Base-by-base conservation (phyloP, 148 eudicot genomes). In the Linanthus parryae region DNA sequence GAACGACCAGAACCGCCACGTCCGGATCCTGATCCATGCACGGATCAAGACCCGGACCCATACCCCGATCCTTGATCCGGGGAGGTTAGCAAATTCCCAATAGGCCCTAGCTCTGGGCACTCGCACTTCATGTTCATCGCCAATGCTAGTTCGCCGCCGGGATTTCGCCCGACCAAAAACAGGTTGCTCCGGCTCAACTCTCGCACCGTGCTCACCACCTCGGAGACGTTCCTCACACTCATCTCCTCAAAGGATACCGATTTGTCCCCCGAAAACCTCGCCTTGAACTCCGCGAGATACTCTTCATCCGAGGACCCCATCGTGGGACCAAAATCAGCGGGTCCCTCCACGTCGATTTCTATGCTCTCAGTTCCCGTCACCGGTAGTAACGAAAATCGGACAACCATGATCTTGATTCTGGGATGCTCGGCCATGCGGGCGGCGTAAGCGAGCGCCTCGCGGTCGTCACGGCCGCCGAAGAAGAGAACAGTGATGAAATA, bases 371-470 rank as follows among this genome's bases (percentile, higher is more conserved):
- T 67, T n/a, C 40, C 63, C 11, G 73, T 56, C n/a, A 41, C 33
- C 0, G 77, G 72, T 52, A 57, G 71, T 2, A 69, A 51, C 2
- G 63, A 5, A 13, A 88, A 53, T 9, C 76, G 77, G 18, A 81
- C 76, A 1, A 84, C 80, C 0, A 61, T 20, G 2, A 84, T 65
- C 27, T 69, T 76, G 18, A 78, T 81, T n/a, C 96, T 94, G 0
- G 94, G 92, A 36, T 88, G 96, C 64, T 88, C 92, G 1, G 83
- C 85, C 85, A 88, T 78, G 13, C 84, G 78, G 3, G 63, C 74
- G 0, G 83, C 92, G 34, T 69, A 74, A 1, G 96, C 78, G 17
- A 87, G 62, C 3, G 92, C 92, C 48, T 87, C 96, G 0, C 79
- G 72, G 40, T 88, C 96, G 58, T 88, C 96, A 0, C 70, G 81